Percentiles rank a stretch among this genome's conserved stretches.
Evolutionary conservation across 73 alveolate species (phyloP).

Genomic region (Durusdinium trenchii): DNA sequence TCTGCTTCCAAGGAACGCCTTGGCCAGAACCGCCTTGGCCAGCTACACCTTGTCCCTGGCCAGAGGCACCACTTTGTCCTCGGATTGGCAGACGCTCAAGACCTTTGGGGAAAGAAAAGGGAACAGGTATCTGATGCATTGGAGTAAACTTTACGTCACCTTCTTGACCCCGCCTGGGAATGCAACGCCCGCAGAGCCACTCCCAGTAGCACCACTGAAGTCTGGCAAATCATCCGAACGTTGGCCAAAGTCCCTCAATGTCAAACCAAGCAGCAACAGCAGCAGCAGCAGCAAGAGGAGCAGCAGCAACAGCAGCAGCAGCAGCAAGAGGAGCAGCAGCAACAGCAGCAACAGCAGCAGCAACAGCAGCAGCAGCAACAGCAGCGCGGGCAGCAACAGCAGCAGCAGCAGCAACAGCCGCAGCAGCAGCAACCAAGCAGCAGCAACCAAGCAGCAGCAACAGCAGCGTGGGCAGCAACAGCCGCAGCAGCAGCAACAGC

Average conservation of each 20-base stretch:
- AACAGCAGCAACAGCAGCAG: not conserved
- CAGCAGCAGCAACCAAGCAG: too few species aligned
- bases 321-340: not conserved
- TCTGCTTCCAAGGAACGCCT: too few species aligned
- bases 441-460: too few species aligned
- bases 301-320: not conserved
- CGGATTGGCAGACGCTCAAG: not conserved
- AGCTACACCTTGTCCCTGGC: not conserved
- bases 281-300: not conserved
- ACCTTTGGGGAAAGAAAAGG: too few species aligned
- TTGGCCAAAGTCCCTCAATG: too few species aligned
- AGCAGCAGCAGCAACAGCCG: not conserved
- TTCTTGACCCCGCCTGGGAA: slow-evolving; percentile 21
- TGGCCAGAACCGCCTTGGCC: not conserved
- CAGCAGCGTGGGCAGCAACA: too few species aligned
- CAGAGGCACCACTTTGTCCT: not conserved
- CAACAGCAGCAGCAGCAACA: not conserved
- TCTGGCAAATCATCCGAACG: not conserved
- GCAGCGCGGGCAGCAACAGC: not conserved
- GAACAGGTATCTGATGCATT: too few species aligned
- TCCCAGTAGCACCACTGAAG: slow-evolving; percentile 32
- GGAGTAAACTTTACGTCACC: too few species aligned
- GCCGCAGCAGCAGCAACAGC: too few species aligned
- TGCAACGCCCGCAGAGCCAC: slow-evolving; percentile 47
- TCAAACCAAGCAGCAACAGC: not conserved